Conservation (phyloP, 2,329 filamentous ascomycete species). For the Penicillium crustosum region DNA sequence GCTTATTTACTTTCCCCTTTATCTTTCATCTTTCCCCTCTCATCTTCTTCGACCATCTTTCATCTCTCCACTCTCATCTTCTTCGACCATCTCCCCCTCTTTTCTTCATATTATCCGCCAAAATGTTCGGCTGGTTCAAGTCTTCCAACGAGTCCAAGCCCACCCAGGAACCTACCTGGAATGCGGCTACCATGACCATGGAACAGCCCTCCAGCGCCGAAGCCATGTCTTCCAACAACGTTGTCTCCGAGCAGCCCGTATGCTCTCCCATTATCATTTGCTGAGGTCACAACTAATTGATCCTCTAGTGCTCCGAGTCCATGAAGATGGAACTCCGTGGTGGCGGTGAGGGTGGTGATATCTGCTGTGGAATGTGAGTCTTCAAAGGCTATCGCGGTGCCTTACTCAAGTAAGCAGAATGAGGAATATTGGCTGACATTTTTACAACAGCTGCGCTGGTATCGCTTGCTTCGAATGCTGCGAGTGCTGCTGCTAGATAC, state of each 20-base stretch:
- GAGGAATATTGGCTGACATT: neutral
- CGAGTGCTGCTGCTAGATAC: slow-evolving; percentile 11
- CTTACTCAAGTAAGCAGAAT: neutral
- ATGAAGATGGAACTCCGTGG: slow-evolving; percentile 13
- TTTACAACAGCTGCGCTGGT: slow-evolving; percentile 4
- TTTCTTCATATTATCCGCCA: neutral
- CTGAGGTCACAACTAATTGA: neutral
- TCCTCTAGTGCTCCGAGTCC: neutral
- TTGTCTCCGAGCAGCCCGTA: slow-evolving; percentile 8
- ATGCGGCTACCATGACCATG: slow-evolving; percentile 7
- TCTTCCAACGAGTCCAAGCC: slow-evolving; percentile 7
- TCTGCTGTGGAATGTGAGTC: slow-evolving; percentile 12
- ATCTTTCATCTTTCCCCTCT: neutral
- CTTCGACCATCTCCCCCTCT: neutral
- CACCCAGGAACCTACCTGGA: slow-evolving; percentile 6
- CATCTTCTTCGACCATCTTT: neutral
- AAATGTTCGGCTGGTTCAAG: slow-evolving; percentile 13
- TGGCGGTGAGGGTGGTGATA: slow-evolving; percentile 8
- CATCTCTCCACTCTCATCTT: neutral
- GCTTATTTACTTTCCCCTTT: neutral
- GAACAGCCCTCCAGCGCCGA: slow-evolving; percentile 5
- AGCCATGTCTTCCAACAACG: slow-evolving; percentile 5
- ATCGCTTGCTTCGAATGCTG: slow-evolving; percentile 11
- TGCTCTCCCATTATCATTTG: neutral
- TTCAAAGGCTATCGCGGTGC: neutral